Percentiles rank a stretch among this genome's conserved stretches.
Conservation (phyloP, 306 rosid species). For the Echinosophora koreensis region DNA sequence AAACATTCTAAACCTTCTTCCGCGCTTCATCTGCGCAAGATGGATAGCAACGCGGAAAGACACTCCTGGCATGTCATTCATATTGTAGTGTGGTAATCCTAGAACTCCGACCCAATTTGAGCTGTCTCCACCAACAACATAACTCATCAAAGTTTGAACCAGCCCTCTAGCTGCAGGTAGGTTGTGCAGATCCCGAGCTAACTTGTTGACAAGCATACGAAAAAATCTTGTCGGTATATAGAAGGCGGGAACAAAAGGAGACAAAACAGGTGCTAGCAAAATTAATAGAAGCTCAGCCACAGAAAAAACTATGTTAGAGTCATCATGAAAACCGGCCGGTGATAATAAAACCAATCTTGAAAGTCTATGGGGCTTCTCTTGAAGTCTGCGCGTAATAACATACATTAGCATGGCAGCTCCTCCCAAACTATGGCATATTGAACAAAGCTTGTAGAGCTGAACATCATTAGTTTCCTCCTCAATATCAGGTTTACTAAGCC, state of each 20-base stretch:
- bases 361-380: conserved; percentile 85
- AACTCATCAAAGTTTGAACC: conserved; percentile 91
- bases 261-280: conserved; percentile 70
- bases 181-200: conserved; percentile 90
- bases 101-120: conserved; percentile 96
- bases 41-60: conserved; percentile 79
- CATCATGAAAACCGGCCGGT: conserved; percentile 93
- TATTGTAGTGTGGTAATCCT: conserved; percentile 91
- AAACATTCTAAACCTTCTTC: conserved; percentile 73
- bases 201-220: conserved; percentile 90
- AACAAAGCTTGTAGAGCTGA: conserved; percentile 88
- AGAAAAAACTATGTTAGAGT: conserved; percentile 71
- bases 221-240: conserved; percentile 92
- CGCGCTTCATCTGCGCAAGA: conserved; percentile 88
- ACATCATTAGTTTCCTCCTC: conserved; percentile 66
- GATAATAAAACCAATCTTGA: conserved; percentile 85
- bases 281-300: conserved; percentile 60
- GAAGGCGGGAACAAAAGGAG: conserved; percentile 75
- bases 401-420: conserved; percentile 89
- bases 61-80: conserved; percentile 97
- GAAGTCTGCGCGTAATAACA: conserved; percentile 64
- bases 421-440: conserved; percentile 88
- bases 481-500: conserved; percentile 67
- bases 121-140: conserved; percentile 91
- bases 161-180: conserved; percentile 94